These are phyloP conservation scores for Candolleomyces aberdarensis DNA, from an alignment of 768 basidiomycete species.

Conservation along the genomic window DNA sequence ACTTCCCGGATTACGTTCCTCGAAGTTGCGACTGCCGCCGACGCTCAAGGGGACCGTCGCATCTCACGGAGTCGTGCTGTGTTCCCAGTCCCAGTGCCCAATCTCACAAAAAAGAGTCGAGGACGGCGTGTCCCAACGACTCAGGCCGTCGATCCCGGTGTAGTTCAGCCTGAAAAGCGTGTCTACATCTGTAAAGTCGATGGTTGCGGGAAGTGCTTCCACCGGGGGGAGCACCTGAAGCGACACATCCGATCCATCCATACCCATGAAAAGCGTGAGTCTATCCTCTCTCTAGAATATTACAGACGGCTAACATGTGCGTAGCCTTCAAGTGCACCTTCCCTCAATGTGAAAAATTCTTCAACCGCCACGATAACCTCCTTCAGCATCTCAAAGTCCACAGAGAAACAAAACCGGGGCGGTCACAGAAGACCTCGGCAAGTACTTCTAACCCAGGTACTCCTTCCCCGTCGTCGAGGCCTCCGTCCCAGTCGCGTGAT, in stretches of 20 bases:
- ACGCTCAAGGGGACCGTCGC: conserved; percentile 30
- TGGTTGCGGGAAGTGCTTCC: conserved; percentile 71
- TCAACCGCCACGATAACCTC: conserved; percentile 79
- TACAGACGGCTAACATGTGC: conserved; percentile 10
- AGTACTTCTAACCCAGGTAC: conserved; percentile 13
- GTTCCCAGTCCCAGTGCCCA: conserved; percentile 69
- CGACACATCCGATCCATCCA: conserved; percentile 74
- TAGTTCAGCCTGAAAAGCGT: conserved; percentile 28
- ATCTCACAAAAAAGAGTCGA: conserved; percentile 77
- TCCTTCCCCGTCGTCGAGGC: conserved; percentile 11
- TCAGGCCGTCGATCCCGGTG: conserved; percentile 17
- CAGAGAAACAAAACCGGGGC: conserved; percentile 29
- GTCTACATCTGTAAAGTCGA: conserved; percentile 63
- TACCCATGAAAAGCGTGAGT: conserved; percentile 75
- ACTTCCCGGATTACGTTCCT: conserved; percentile 13
- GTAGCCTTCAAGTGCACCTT: conserved; percentile 72
- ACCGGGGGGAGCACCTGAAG: conserved; percentile 73
- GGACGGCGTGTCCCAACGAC: conserved; percentile 72
- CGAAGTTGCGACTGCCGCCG: conserved; percentile 12
- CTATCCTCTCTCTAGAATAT: neutral
- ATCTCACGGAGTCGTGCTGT: conserved; percentile 50
- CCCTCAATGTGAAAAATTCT: conserved; percentile 64
- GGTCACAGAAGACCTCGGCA: conserved; percentile 6
- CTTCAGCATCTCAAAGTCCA: conserved; percentile 78
- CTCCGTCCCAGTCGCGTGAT: conserved; percentile 18